Evolutionary conservation across 345 rosid species (phyloP).

Genomic region (Xanthoceras sorbifolium): DNA sequence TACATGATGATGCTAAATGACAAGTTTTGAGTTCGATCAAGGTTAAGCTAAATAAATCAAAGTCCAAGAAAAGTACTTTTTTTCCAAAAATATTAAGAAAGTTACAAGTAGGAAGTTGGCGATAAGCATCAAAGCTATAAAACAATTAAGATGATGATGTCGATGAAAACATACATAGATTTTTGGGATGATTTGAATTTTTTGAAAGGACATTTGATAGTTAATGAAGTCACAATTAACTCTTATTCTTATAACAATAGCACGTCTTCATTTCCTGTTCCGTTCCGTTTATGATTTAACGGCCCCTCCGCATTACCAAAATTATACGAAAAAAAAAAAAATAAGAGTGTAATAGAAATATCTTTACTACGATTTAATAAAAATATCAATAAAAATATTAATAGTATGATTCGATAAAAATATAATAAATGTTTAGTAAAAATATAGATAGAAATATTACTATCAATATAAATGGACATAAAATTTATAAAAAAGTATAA

Average conservation of each 20-base stretch:
- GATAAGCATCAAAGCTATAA: background rate
- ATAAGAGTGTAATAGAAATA: too few relatives aligned
- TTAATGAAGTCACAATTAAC: conserved; percentile 20
- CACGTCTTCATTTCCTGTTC: background rate
- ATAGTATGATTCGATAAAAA: too few relatives aligned
- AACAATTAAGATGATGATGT: conserved; percentile 2
- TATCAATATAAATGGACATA: too few relatives aligned
- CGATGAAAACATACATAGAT: conserved; percentile 2
- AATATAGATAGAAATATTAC: too few relatives aligned
- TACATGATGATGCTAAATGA: background rate
- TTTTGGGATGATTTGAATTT: conserved; percentile 16
- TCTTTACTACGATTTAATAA: too few relatives aligned
- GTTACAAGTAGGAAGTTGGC: background rate
- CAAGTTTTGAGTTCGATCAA: background rate
- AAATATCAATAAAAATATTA: too few relatives aligned
- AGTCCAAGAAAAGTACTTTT: background rate
- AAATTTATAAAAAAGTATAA: too few relatives aligned
- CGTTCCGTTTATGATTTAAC: background rate
- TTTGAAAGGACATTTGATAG: conserved; percentile 23
- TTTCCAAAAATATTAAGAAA: too few relatives aligned
- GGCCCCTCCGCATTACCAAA: too few relatives aligned
- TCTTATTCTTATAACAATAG: background rate
- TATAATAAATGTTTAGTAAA: too few relatives aligned
- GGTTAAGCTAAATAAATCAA: background rate
- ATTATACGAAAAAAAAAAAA: too few relatives aligned